Evolutionary conservation across 1,284 basidiomycete species (phyloP), one percentile per base, ranked within the genome.

Genomic region (Pseudozyma tsukubaensis): DNA sequence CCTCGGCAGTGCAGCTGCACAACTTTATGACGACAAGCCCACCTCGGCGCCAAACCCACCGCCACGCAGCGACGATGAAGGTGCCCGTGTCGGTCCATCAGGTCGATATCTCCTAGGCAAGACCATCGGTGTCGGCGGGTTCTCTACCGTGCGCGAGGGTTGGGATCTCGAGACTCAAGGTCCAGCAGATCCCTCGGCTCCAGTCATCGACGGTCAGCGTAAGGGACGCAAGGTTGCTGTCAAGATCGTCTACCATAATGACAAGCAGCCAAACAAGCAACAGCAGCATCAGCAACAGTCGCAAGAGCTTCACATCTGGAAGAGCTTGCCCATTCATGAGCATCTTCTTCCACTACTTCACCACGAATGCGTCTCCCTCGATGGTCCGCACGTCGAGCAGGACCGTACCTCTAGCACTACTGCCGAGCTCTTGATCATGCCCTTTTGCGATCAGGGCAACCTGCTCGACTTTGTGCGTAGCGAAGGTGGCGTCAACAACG

Each of bases 51-150:
- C 59, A 24, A 53, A 51, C 16, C 65, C 67, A 10, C 50, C 59
- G 13, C 63, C 68, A 10, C 57, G 61, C 10, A 59, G 58, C 18
- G 78, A 81, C 50, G 73, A 80, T 5, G 70, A 81, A 52, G 79
- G 79, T 13, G 67, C 74, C 3, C 56, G 60, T 7, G 56, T 81
- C n/a, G 78, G 76, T 6, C 77, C 77, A 4, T 60, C 57, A 0
- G 68, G 66, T 13, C 54, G 86, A n/a, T 96, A 94, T 82, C 89
- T 89, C 6, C 88, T 97, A 0, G 94, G 92, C 19, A 87, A 88
- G 50, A 87, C 92, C 73, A 89, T 97, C 11, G 94, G 92, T 16
- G 88, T 89, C 57, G 94, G 95, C 7, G 92, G 91, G 9, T 94
- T 94, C 83, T 94, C 93, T n/a, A 90, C 90, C 44, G 92, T 97